These are phyloP conservation scores for Teunomyces gatunensis DNA, from an alignment of 805 yeast genomes.

Conservation along the genomic window DNA sequence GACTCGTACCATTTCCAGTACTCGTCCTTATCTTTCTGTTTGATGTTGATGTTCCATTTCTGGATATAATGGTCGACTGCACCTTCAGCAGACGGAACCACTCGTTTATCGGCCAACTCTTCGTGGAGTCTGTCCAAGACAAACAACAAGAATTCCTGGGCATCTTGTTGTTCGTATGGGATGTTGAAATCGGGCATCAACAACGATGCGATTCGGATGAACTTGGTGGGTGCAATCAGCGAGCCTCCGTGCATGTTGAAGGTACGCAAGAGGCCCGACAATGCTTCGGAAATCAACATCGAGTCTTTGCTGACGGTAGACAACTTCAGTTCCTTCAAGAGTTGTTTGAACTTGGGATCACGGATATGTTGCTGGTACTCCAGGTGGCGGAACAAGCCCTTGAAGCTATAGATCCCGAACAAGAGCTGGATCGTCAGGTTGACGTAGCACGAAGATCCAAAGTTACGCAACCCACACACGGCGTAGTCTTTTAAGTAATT, in stretches of 20 bases:
- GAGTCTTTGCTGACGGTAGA: constrained; percentile 12
- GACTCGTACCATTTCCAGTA: constrained; percentile 62
- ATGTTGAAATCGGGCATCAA: constrained; percentile 66
- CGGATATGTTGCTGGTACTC: constrained; percentile 44
- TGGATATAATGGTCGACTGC: constrained; percentile 22
- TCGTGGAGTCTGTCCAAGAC: constrained; percentile 66
- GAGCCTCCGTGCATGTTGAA: constrained; percentile 59
- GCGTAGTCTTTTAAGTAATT: constrained; percentile 39
- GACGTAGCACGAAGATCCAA: constrained; percentile 75
- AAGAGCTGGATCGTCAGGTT: constrained; percentile 72
- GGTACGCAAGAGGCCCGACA: constrained; percentile 53
- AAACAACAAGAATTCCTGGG: constrained; percentile 71
- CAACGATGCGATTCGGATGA: constrained; percentile 49
- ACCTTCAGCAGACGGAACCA: constrained; percentile 12
- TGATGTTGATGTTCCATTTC: constrained; percentile 33
- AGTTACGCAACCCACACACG: constrained; percentile 62
- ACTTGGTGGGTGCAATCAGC: constrained; percentile 63
- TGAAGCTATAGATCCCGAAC: constrained; percentile 52
- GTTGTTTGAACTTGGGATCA: constrained; percentile 24
- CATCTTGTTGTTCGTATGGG: constrained; percentile 78
- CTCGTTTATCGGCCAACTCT: constrained; percentile 44
- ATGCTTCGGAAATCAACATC: constrained; percentile 45
- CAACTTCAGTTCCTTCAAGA: constrained; percentile 19
- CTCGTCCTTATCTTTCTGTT: constrained; percentile 40
- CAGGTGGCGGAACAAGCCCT: constrained; percentile 46